Percentiles rank a stretch among this genome's conserved stretches.
Evolutionary conservation across 129 eudicot species (phyloP).

Genomic region (sunflower (Helianthus annuus)): HanXRQr2.0-SUNRISE NC_035443.2:148197041-148197540

Average conservation of each 20-base stretch:
- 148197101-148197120: neutral
- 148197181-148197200: neutral
- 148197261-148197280: constrained; percentile 73
- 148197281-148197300: constrained; percentile 58
- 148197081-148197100: neutral
- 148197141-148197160: neutral
- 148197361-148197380: constrained; percentile 13
- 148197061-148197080: neutral
- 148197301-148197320: constrained; percentile 79
- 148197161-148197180: constrained; percentile 4
- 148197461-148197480: neutral
- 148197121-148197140: neutral
- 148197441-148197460: neutral
- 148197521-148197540: no score
- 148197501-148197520: neutral
- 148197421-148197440: neutral
- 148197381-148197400: neutral
- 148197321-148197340: constrained; percentile 87
- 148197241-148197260: constrained; percentile 72
- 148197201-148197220: constrained; percentile 37
- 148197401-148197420: constrained; percentile 10
- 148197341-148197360: constrained; percentile 66
- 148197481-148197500: neutral
- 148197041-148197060: neutral
- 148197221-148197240: constrained; percentile 85